Evolutionary conservation across 2,329 filamentous ascomycete species (phyloP).

Genomic region (Fusarium dlaminii): DNA sequence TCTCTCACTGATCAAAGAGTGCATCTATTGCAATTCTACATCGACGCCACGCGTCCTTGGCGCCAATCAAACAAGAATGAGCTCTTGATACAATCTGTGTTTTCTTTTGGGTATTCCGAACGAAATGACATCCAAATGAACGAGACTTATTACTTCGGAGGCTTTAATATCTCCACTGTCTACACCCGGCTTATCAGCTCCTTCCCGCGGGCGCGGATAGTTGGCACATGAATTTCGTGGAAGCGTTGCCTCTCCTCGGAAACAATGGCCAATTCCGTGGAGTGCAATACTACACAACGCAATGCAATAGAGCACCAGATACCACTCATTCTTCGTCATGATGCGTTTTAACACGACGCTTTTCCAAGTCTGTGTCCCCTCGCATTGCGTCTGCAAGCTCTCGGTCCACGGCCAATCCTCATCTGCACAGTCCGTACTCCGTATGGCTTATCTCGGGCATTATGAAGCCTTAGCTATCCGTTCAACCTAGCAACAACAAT

Average conservation of each 20-base stretch:
- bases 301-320: constrained; percentile 7
- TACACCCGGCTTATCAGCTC: constrained; percentile 2
- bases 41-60: constrained; percentile 24
- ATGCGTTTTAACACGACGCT: constrained; percentile 19
- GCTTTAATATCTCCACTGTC: not conserved
- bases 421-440: constrained; percentile 20
- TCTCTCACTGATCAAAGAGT: not conserved
- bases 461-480: constrained; percentile 4
- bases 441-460: constrained; percentile 25
- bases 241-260: not conserved
- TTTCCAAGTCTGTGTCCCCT: constrained; percentile 25
- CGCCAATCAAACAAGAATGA: constrained; percentile 10
- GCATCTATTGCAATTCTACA: constrained; percentile 10
- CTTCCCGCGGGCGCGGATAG: not conserved
- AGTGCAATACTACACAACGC: not conserved
- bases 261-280: not conserved
- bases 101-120: constrained; percentile 11
- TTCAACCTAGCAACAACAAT: not conserved
- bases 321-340: constrained; percentile 25
- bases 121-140: not conserved
- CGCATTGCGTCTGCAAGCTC: constrained; percentile 16
- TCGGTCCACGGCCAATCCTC: constrained; percentile 12
- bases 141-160: constrained; percentile 7
- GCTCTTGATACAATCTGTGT: not conserved
- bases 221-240: constrained; percentile 10